Base-by-base conservation (phyloP, 768 basidiomycete genomes). In the Tricholoma terreum region DNA sequence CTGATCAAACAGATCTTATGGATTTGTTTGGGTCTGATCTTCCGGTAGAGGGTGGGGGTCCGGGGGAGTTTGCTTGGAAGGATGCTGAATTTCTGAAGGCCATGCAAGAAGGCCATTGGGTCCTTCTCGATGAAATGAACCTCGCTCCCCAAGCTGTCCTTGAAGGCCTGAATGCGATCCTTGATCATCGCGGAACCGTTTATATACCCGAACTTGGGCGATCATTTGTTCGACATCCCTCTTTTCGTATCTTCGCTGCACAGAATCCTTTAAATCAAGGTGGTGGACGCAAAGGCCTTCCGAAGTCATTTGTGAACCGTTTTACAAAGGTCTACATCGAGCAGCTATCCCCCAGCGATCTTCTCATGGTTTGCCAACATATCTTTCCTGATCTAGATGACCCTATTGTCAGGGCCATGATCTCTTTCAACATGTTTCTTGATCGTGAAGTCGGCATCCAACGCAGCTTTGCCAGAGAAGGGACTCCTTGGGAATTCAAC, bases 61-160 rank as follows among this genome's bases (percentile, higher is more conserved):
- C 92, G 3, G 96, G 95, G 42, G 92, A 97, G 67, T 99, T 99
- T 68, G 87, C 87, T 1, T 99, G 97, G 97, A 92, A 89, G 71
- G 94, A 98, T 61, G 97, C 96, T 0, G 94, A 96, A 56, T 99
- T 99, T 69, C 77, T 99, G 40, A 85, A 83, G 57, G 95, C 97
- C 1, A 74, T 99, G 73, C 94, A 97, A 68, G 82, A 90, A n/a
- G 97, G 97, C 0, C 86, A 92, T 58, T 99, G 97, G 97, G 96
- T 98, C 5, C 83, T 99, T 6, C 81, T 99, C 9, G 97, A 99
- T 67, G 97, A 99, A 70, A 98, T 99, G 97, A 99, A 99, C 67
- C 80, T 99, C 36, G 96, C 96, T 0, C 92, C 96, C 30, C 96
- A 99, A 67, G 88, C 97, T 0, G 89, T 99, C 4, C 83, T 99